Evolutionary conservation across 2,329 filamentous ascomycete species (phyloP).

Genomic region (Diaporthe sp.): DNA sequence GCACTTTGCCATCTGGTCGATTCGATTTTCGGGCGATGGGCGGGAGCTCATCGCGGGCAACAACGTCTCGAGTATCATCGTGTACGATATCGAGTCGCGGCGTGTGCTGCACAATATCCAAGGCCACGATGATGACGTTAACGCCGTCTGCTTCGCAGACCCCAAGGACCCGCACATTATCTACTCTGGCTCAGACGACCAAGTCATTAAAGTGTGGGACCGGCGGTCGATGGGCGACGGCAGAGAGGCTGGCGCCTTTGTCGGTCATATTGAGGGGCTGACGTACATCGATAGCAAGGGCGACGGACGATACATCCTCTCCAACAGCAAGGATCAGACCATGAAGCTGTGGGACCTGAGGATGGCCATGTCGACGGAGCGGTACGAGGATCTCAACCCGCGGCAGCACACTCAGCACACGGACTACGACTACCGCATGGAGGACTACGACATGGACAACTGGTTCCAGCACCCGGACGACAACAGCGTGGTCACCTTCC

Average conservation of each 20-base stretch:
- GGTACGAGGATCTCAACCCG: slow-evolving; percentile 70
- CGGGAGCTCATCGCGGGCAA: slow-evolving; percentile 92
- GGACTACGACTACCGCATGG: slow-evolving; percentile 82
- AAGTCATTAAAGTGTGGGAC: slow-evolving; percentile 96
- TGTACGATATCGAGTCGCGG: slow-evolving; percentile 91
- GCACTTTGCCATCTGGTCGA: slow-evolving; percentile 83
- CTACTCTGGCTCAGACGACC: slow-evolving; percentile 96
- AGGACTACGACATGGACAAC: slow-evolving; percentile 73
- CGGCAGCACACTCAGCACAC: slow-evolving; percentile 66
- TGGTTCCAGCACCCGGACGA: slow-evolving; percentile 85
- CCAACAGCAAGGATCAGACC: slow-evolving; percentile 95
- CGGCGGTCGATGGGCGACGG: slow-evolving; percentile 90
- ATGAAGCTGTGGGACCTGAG: slow-evolving; percentile 98
- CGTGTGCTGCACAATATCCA: slow-evolving; percentile 80
- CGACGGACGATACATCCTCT: slow-evolving; percentile 85
- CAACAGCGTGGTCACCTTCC: slow-evolving; percentile 93
- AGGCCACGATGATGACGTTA: slow-evolving; percentile 91
- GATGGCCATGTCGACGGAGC: slow-evolving; percentile 84
- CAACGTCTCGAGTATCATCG: slow-evolving; percentile 81
- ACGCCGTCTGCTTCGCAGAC: slow-evolving; percentile 96
- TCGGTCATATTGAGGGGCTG: slow-evolving; percentile 76
- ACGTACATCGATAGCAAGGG: slow-evolving; percentile 80
- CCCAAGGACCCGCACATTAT: slow-evolving; percentile 90
- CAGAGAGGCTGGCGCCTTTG: slow-evolving; percentile 76
- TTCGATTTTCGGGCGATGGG: slow-evolving; percentile 93